phyloP scores from a whole-genome alignment of 1,139 yeast species.

The Debaryomyces psychrophilus region DNA sequence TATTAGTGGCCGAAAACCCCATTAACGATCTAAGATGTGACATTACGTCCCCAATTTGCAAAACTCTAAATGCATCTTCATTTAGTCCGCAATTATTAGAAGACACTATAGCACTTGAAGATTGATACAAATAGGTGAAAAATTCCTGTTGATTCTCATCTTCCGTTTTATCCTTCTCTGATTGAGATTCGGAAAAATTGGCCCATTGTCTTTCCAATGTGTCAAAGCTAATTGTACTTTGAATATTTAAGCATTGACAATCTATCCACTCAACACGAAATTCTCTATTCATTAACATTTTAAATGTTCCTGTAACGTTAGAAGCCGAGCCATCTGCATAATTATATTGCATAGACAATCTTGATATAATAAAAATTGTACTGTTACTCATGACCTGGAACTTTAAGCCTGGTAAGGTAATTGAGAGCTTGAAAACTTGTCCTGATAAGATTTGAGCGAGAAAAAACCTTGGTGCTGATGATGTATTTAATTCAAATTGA shows the following conservation, averaged over 20 bases:
- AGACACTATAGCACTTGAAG: slow-evolving; percentile 29
- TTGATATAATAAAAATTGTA: slow-evolving; percentile 61
- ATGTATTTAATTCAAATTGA: slow-evolving; percentile 64
- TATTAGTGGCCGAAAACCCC: slow-evolving; percentile 52
- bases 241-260: slow-evolving; percentile 45
- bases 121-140: slow-evolving; percentile 25
- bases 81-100: slow-evolving; percentile 59
- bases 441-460: slow-evolving; percentile 57
- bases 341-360: slow-evolving; percentile 55
- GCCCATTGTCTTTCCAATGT: slow-evolving; percentile 33
- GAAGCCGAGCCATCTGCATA: slow-evolving; percentile 73
- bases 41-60: slow-evolving; percentile 81
- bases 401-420: slow-evolving; percentile 64
- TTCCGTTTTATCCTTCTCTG: slow-evolving; percentile 24
- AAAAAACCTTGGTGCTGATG: slow-evolving; percentile 69
- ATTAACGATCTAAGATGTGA: slow-evolving; percentile 66
- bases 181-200: slow-evolving; percentile 14
- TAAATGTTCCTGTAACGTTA: slow-evolving; percentile 59
- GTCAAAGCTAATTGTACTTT: slow-evolving; percentile 27
- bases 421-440: slow-evolving; percentile 53
- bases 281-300: slow-evolving; percentile 61
- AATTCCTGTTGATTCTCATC: slow-evolving; percentile 22
- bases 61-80: slow-evolving; percentile 62
- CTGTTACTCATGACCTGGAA: slow-evolving; percentile 72
- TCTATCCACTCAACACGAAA: slow-evolving; percentile 76